Evolutionary conservation across 2,329 filamentous ascomycete genomes (phyloP).

Genomic region (Hirsutella thompsonii): DNA sequence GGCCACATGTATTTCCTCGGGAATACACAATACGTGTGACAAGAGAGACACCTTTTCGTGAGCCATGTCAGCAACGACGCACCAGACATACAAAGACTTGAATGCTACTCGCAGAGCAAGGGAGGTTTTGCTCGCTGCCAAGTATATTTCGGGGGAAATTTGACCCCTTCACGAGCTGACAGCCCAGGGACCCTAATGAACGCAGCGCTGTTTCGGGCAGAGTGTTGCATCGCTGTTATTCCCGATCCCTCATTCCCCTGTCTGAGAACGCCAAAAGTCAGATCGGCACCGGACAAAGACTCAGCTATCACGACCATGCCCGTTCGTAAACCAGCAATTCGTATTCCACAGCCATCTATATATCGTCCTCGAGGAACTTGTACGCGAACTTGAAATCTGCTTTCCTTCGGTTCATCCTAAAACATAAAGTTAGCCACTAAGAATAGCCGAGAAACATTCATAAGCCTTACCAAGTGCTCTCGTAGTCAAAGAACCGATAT

Average conservation of each 20-base stretch:
- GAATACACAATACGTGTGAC: too few species aligned
- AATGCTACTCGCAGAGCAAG: too few species aligned
- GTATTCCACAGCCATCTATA: neutral
- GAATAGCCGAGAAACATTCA: constrained; percentile 7
- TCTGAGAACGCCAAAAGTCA: neutral
- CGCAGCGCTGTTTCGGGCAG: neutral
- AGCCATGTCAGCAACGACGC: too few species aligned
- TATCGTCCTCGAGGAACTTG: constrained; percentile 90
- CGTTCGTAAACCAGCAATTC: too few species aligned
- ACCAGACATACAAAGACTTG: too few species aligned
- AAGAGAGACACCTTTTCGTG: too few species aligned
- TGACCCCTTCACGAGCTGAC: neutral
- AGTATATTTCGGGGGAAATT: neutral
- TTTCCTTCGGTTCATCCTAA: constrained; percentile 96
- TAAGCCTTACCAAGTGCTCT: constrained; percentile 78
- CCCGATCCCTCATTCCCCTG: neutral
- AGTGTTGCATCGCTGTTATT: neutral
- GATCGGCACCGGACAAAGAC: too few species aligned
- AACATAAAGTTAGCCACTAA: constrained; percentile 6
- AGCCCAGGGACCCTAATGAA: neutral
- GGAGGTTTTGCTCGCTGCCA: neutral
- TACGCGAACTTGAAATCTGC: constrained; percentile 98
- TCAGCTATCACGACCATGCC: too few species aligned
- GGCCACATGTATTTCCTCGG: too few species aligned
- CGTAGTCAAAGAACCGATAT: constrained; percentile 98